Evolutionary conservation across 352 stramenopile genomes (phyloP).

Genomic region (Globisporangium polare): DNA sequence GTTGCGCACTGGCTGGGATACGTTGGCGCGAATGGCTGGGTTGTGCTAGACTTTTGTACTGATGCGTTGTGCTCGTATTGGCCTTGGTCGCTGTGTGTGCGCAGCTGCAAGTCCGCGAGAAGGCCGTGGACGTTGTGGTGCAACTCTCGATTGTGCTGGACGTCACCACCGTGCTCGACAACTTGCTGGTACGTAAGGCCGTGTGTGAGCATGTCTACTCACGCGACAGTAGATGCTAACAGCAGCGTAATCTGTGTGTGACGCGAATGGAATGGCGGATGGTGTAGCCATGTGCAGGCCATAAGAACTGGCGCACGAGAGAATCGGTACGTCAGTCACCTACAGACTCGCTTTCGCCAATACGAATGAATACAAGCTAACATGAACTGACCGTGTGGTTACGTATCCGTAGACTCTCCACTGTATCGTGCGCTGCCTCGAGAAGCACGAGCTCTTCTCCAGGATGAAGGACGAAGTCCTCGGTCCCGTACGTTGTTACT

Average conservation of each 20-base stretch:
- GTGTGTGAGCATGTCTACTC: too few species aligned
- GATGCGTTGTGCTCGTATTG: background rate
- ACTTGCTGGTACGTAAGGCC: conserved; percentile 37
- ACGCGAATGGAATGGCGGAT: background rate
- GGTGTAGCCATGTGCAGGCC: conserved; percentile 31
- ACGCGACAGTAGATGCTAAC: too few species aligned
- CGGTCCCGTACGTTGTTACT: conserved; percentile 35
- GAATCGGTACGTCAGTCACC: conserved; percentile 49
- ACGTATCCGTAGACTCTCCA: conserved; percentile 40
- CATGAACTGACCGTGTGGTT: background rate
- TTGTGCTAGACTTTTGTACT: conserved; percentile 5
- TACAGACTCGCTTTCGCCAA: background rate
- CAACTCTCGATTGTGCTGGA: conserved; percentile 60
- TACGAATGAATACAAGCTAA: background rate
- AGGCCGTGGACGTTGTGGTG: conserved; percentile 71
- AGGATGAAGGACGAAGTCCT: conserved; percentile 53
- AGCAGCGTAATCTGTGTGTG: background rate
- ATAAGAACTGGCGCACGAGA: conserved; percentile 85
- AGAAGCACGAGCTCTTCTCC: conserved; percentile 44
- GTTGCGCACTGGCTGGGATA: background rate
- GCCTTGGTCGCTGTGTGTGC: background rate
- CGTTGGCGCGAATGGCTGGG: background rate
- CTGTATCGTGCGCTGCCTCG: conserved; percentile 60
- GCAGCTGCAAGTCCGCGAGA: conserved; percentile 53
- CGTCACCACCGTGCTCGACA: conserved; percentile 54